Base-by-base conservation (phyloP, 78 protist genomes). In the Polysphondylium violaceum region DNA sequence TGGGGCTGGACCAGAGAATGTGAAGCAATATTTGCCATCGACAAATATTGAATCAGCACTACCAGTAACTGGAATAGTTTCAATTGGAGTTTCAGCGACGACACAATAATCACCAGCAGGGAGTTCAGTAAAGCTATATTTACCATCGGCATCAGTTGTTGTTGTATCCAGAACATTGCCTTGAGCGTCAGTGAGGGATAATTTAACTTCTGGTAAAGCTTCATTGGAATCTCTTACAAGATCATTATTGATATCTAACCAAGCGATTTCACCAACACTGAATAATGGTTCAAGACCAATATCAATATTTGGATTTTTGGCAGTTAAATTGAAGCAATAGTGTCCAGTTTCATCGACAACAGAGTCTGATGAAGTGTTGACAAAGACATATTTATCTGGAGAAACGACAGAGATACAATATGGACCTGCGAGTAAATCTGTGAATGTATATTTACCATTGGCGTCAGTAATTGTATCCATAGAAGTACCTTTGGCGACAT, bases 391-490 rank as follows among this genome's bases (percentile, higher is more conserved):
- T 67, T 58, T 23, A 40, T 55, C 31, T 76, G 86, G 86, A 36
- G 6, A n/a, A 11, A 21, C 6, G 16, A 11, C 73, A 27, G 12
- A 8, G 19, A 75, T 43, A 58, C 65, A 51, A 43, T 60, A 75
- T 17, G 35, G 23, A 17, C 86, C 86, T n/a, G 73, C 36, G 40
- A 19, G 11, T 27, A 75, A 31, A 29, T 75, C 43, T 27, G 58
- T 58, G 29, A 75, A 60, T 3, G 12, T n/a, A 19, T 75, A 75
- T 1, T 2, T 12, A 75, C 86, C 86, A 65, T 56, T 64, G 72
- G 40, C 3, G 29, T 44, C 60, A 27, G 76, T 58, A 11, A 12
- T n/a, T 6, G n/a, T 9, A 11, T 59, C 17, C 14, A 43, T 6
- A 17, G 41, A 9, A 14, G 33, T 27, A 25, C 40, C 59, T 25